Evolutionary conservation across 306 rosid species (phyloP), one percentile per base, ranked within the genome.

Genomic region (Medicago arabica): DNA sequence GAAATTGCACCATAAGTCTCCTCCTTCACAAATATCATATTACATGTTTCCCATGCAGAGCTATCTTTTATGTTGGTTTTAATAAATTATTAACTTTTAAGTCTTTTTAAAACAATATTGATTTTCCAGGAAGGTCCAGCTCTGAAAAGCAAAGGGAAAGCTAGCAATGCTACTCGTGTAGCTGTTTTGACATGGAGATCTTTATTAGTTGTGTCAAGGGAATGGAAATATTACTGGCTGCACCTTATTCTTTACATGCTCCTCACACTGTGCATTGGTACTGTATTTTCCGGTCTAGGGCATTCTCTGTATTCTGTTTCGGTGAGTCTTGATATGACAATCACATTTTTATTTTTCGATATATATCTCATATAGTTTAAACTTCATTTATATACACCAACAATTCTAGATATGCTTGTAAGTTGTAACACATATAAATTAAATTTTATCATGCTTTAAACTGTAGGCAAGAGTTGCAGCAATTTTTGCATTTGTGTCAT

Each of bases 101-200:
- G 9, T 28, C 55, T 72, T 71, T 51, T 64, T 50, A 73, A 79
- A 86, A 75, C 44, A 8, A 82, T 72, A 62, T 83, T 83, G 69
- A 65, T 78, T 86, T 67, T 39, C 34, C 87, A 96, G 99, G 98
- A 92, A 87, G 99, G 99, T 75, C 91, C 97, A 25, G 76, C 84
- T 83, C 96, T 92, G 84, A 96, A 96, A 86, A 89, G 90, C 89
- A 92, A 92, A 82, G 99, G 99, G 60, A 96, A 87, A 81, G 98
- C 97, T 40, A 77, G 90, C 79, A 82, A 17, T 84, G 89, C 89
- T 50, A 90, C 97, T 4, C 84, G 94, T 62, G 73, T 90, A 67
- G 98, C 97, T n/a, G 97, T 92, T 51, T 82, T 96, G 85, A 92
- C 98, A 4, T 96, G 98, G 97, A 89, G 99, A 84, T 96, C 99